Percentiles rank a stretch among this genome's conserved stretches.
phyloP scores from a whole-genome alignment of 2,329 filamentous ascomycete species.

The Cladosporium colombiae region DNA sequence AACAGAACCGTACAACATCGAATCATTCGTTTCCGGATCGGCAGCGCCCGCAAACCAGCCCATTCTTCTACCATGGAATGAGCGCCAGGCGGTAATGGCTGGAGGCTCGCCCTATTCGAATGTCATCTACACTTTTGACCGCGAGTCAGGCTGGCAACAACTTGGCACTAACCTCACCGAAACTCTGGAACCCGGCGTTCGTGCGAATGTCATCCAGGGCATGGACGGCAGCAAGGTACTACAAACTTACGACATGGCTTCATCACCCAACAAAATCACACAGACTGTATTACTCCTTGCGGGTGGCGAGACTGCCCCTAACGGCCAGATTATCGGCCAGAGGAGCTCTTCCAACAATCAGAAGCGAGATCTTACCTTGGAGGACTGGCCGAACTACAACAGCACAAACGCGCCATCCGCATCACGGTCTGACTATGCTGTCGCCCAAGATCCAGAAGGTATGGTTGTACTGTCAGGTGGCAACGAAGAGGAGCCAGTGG shows the following conservation, averaged over 20 bases:
- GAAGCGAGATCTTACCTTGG: constrained; percentile 58
- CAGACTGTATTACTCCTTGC: constrained; percentile 67
- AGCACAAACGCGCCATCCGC: constrained; percentile 66
- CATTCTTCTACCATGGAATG: constrained; percentile 73
- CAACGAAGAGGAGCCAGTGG: constrained; percentile 64
- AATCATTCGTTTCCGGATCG: constrained; percentile 55
- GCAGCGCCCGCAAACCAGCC: constrained; percentile 68
- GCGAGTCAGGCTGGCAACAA: constrained; percentile 64
- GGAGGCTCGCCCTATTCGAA: constrained; percentile 69
- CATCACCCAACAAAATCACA: constrained; percentile 72
- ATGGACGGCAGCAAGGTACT: constrained; percentile 77
- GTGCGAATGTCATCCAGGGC: constrained; percentile 65
- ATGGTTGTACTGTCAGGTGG: constrained; percentile 80
- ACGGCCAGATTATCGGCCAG: constrained; percentile 50
- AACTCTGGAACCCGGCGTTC: constrained; percentile 33
- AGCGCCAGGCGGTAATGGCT: constrained; percentile 69
- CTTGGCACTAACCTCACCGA: constrained; percentile 64
- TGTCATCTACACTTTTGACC: constrained; percentile 71
- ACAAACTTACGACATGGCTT: constrained; percentile 73
- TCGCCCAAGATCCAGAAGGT: constrained; percentile 67
- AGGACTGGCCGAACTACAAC: constrained; percentile 78
- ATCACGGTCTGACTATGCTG: constrained; percentile 67
- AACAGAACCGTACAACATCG: constrained; percentile 63
- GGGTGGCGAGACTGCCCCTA: constrained; percentile 53
- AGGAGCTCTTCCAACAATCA: constrained; percentile 37